phyloP scores from a whole-genome alignment of 108 stramenopile species.

The Nitzschia palea region DNA sequence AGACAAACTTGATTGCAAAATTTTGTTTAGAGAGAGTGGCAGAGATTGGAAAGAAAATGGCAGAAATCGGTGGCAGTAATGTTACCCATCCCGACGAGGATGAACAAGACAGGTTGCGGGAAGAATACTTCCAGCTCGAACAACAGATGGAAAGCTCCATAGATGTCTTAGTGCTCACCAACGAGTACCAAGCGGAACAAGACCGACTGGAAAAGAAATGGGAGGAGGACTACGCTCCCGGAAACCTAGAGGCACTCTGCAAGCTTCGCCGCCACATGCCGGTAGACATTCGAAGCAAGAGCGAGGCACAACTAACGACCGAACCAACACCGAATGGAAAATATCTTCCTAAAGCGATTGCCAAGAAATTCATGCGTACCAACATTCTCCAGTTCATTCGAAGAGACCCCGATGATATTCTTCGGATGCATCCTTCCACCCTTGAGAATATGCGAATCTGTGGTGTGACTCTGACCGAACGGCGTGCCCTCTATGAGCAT shows the following conservation, averaged over 20 bases:
- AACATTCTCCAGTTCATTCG: constrained; percentile 35
- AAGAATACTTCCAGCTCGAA: no score
- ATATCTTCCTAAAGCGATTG: constrained; percentile 28
- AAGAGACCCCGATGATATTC: constrained; percentile 25
- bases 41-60: no score
- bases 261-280: constrained; percentile 43
- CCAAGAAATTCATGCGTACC: constrained; percentile 43
- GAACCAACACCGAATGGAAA: constrained; percentile 36
- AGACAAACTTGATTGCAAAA: no score
- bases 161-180: no score
- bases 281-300: constrained; percentile 32
- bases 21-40: no score
- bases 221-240: constrained; percentile 26
- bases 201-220: constrained; percentile 22
- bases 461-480: constrained; percentile 41
- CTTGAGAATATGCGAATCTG: constrained; percentile 28
- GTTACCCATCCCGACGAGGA: no score
- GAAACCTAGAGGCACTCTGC: constrained; percentile 29
- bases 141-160: no score
- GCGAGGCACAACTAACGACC: constrained; percentile 24
- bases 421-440: constrained; percentile 29
- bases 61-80: no score
- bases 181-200: constrained; percentile 34
- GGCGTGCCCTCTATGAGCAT: constrained; percentile 36
- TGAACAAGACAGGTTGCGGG: no score